Evolutionary conservation across 352 stramenopile species (phyloP).

Genomic region (Phytophthora boehmeriae): DNA sequence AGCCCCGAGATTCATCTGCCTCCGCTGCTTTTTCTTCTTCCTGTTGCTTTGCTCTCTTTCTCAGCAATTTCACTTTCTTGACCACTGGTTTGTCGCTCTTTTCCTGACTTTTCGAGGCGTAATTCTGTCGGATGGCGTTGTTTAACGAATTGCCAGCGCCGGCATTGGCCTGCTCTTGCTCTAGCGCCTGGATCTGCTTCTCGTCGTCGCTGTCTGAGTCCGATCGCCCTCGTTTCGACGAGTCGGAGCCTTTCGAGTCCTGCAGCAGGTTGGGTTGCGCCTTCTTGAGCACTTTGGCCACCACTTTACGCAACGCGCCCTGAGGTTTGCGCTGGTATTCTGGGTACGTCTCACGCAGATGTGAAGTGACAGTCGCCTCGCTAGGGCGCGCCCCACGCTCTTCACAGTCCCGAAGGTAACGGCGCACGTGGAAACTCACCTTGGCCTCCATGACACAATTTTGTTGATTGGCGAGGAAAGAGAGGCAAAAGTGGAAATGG

Average conservation of each 20-base stretch:
- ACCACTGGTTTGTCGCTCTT: conserved; percentile 40
- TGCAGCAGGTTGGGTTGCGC: conserved; percentile 12
- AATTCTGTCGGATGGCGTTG: conserved; percentile 78
- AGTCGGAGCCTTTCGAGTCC: conserved; percentile 4
- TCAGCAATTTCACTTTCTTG: conserved; percentile 80
- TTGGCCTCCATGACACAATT: conserved; percentile 73
- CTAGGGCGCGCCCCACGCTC: conserved; percentile 56
- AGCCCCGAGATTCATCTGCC: conserved; percentile 40
- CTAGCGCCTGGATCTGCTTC: conserved; percentile 49
- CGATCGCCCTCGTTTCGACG: conserved; percentile 60
- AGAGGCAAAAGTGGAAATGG: not conserved
- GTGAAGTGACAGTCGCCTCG: conserved; percentile 63
- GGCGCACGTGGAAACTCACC: conserved; percentile 86
- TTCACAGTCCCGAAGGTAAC: conserved; percentile 84
- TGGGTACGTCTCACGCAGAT: conserved; percentile 77
- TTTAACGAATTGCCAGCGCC: conserved; percentile 69
- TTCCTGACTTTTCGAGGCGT: conserved; percentile 40
- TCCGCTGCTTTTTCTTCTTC: conserved; percentile 4
- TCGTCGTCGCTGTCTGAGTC: conserved; percentile 76
- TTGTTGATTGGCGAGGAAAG: conserved; percentile 2
- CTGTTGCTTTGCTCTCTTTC: conserved; percentile 34
- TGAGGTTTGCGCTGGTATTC: conserved; percentile 89
- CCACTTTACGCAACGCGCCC: conserved; percentile 64
- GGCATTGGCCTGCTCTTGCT: conserved; percentile 43
- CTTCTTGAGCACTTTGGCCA: conserved; percentile 79